Conservation (phyloP, 2,329 filamentous ascomycete species). For the Phialophora chinensis region DNA sequence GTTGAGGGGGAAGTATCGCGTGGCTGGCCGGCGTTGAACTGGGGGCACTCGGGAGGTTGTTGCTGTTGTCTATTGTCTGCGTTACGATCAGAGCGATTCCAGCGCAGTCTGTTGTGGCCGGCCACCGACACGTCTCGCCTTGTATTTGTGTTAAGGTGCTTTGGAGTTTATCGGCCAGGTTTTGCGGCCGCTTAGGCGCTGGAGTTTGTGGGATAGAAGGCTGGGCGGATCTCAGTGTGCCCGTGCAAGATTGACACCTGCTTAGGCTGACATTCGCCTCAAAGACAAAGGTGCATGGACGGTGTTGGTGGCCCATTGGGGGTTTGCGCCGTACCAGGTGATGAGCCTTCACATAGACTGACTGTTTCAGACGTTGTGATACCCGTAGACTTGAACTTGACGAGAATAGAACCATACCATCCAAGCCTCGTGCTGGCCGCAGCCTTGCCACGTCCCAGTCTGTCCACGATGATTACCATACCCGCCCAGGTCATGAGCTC, state of each 20-base stretch:
- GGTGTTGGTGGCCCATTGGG: not conserved
- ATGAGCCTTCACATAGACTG: not conserved
- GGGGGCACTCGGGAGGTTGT: not conserved
- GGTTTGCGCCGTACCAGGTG: not conserved
- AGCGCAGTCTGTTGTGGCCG: not conserved
- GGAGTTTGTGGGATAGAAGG: not conserved
- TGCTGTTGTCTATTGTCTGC: not conserved
- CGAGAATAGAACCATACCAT: not conserved
- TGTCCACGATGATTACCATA: not conserved
- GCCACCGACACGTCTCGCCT: not conserved
- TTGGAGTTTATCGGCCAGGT: not conserved
- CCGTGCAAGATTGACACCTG: not conserved
- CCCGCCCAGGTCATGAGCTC: not conserved
- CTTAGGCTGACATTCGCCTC: not conserved
- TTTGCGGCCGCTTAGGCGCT: not conserved
- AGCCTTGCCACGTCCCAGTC: not conserved
- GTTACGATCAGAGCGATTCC: not conserved
- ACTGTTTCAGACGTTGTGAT: not conserved
- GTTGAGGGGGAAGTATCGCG: slow-evolving; percentile 10
- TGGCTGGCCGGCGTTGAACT: not conserved
- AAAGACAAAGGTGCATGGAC: not conserved
- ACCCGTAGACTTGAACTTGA: not conserved
- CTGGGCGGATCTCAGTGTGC: not conserved
- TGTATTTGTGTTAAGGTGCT: not conserved
- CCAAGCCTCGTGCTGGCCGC: not conserved